phyloP scores from a whole-genome alignment of 768 basidiomycete genomes.

The Boletus rufocinnamomeus region DNA sequence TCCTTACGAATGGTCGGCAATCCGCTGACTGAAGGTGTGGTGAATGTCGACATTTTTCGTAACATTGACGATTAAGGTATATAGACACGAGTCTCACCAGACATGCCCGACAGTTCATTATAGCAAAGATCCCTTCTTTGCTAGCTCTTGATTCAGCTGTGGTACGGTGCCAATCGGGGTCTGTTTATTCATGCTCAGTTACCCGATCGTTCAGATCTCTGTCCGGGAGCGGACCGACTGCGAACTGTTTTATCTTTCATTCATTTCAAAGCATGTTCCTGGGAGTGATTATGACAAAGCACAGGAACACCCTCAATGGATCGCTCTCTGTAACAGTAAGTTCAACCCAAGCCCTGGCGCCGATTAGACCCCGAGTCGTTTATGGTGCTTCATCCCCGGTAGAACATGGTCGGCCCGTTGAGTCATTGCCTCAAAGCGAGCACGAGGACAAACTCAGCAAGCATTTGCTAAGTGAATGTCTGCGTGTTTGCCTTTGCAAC shows the following conservation, averaged over 20 bases:
- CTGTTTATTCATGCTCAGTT: conserved; percentile 13
- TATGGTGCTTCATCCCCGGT: conserved; percentile 3
- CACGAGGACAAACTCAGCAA: conserved; percentile 56
- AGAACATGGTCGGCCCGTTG: conserved; percentile 63
- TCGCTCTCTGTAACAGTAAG: conserved; percentile 60
- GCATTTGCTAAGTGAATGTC: conserved; percentile 57
- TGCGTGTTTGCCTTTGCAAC: background rate
- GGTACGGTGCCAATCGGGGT: conserved; percentile 42
- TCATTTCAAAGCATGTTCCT: conserved; percentile 51
- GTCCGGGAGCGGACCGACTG: conserved; percentile 72
- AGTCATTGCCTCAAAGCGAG: conserved; percentile 31
- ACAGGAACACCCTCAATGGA: conserved; percentile 65
- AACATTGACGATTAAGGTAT: conserved; percentile 4
- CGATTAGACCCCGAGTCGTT: conserved; percentile 3
- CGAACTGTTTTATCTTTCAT: conserved; percentile 81
- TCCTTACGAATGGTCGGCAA: conserved; percentile 63
- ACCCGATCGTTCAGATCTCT: conserved; percentile 52
- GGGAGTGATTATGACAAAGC: conserved; percentile 43
- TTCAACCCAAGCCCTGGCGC: background rate
- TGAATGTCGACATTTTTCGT: background rate
- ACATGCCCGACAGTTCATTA: conserved; percentile 56
- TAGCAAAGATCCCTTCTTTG: conserved; percentile 71
- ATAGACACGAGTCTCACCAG: conserved; percentile 41
- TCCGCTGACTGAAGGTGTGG: conserved; percentile 60
- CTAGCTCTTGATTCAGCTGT: conserved; percentile 59